Evolutionary conservation across 2,329 filamentous ascomycete genomes (phyloP).

Genomic region (Gnomoniopsis smithogilvyi): DNA sequence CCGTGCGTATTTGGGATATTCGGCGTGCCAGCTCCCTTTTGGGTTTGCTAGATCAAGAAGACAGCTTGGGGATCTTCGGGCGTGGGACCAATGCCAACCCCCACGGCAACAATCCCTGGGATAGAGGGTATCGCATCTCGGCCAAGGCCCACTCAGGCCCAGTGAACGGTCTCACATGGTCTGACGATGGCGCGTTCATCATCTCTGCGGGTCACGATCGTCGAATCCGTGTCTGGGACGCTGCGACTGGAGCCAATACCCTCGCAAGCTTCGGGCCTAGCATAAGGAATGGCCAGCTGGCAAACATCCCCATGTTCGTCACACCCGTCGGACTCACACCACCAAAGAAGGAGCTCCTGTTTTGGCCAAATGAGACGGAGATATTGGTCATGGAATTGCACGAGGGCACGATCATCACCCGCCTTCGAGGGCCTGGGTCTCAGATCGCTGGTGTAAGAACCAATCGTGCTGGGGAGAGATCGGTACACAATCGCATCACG

Average conservation of each 20-base stretch:
- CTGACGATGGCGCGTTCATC: slow-evolving; percentile 71
- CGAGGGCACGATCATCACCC: slow-evolving; percentile 69
- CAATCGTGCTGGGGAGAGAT: slow-evolving; percentile 49
- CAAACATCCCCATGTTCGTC: slow-evolving; percentile 58
- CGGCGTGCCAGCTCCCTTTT: slow-evolving; percentile 73
- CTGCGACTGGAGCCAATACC: slow-evolving; percentile 76
- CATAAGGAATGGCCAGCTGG: slow-evolving; percentile 69
- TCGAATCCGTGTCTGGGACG: slow-evolving; percentile 83
- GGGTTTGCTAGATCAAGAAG: slow-evolving; percentile 78
- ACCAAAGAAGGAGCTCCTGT: slow-evolving; percentile 61
- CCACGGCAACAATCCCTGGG: slow-evolving; percentile 22
- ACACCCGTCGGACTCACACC: slow-evolving; percentile 58
- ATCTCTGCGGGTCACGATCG: slow-evolving; percentile 81
- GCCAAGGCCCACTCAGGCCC: slow-evolving; percentile 73
- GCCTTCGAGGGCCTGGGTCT: slow-evolving; percentile 64
- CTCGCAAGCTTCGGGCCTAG: slow-evolving; percentile 83
- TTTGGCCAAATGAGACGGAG: slow-evolving; percentile 80
- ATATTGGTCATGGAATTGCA: slow-evolving; percentile 78
- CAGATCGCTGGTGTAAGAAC: slow-evolving; percentile 42
- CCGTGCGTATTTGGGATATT: slow-evolving; percentile 83
- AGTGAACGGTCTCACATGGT: slow-evolving; percentile 85
- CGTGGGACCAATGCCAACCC: slow-evolving; percentile 30
- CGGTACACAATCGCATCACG: slow-evolving; percentile 66
- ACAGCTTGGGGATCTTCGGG: slow-evolving; percentile 65
- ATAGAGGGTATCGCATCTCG: slow-evolving; percentile 39